phyloP scores from a whole-genome alignment of 345 rosid genomes.

The Gossypium australe region DNA sequence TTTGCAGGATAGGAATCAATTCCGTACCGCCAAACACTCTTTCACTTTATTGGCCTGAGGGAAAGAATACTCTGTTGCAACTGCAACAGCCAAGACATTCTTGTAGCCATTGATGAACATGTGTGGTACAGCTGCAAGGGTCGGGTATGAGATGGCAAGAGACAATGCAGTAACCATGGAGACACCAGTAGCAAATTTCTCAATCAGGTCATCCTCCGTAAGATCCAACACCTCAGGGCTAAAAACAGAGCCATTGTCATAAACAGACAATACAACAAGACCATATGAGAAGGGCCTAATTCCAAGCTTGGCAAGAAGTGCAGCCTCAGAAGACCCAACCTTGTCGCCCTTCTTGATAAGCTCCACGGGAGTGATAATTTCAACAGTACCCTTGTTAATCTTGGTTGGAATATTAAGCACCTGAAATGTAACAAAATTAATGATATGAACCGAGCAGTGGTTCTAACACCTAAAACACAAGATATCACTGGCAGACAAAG shows the following conservation, averaged over 20 bases:
- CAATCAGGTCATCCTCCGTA: conserved; percentile 70
- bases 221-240: conserved; percentile 85
- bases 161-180: conserved; percentile 65
- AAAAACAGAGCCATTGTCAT: conserved; percentile 83
- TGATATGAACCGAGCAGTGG: neutral
- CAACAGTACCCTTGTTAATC: conserved; percentile 98
- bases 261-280: conserved; percentile 61
- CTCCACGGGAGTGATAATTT: conserved; percentile 90
- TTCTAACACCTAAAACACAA: neutral
- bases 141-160: conserved; percentile 73
- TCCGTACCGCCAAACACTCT: conserved; percentile 67
- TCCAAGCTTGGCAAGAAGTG: conserved; percentile 83
- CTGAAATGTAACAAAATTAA: conserved; percentile 16
- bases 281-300: conserved; percentile 95
- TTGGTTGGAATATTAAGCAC: conserved; percentile 95
- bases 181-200: conserved; percentile 72
- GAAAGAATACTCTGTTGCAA: conserved; percentile 70
- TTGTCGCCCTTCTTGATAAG: conserved; percentile 93
- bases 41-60: conserved; percentile 81
- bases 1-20: no score
- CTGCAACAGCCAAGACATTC: conserved; percentile 67
- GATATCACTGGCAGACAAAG: neutral
- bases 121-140: conserved; percentile 84
- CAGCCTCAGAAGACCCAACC: conserved; percentile 95
- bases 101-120: conserved; percentile 91